These are phyloP conservation scores for Chenopodium album DNA, from an alignment of 148 eudicot genomes.

Conservation along the genomic window DNA sequence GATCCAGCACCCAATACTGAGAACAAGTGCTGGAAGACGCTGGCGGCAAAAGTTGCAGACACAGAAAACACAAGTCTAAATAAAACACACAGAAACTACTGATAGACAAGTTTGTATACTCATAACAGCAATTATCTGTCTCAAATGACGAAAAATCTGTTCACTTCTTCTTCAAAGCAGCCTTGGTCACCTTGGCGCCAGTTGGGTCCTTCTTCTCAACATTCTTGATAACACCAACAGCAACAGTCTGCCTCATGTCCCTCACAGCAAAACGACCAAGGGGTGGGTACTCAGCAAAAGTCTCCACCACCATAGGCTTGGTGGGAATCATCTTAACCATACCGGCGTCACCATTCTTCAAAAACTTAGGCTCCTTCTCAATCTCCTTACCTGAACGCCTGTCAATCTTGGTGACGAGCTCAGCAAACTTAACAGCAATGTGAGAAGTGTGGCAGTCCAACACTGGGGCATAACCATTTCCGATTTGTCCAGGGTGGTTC, in stretches of 20 bases:
- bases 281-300: constrained; percentile 36
- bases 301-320: constrained; percentile 45
- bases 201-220: constrained; percentile 41
- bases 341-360: constrained; percentile 42
- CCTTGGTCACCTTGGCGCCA: constrained; percentile 39
- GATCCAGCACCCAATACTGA: constrained; percentile 25
- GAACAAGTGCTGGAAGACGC: constrained; percentile 8
- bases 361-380: constrained; percentile 43
- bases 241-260: constrained; percentile 43
- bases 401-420: constrained; percentile 40
- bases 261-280: constrained; percentile 41
- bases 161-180: constrained; percentile 30
- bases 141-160: neutral
- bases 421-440: constrained; percentile 45
- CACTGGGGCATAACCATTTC: constrained; percentile 38
- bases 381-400: constrained; percentile 45
- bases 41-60: constrained; percentile 1
- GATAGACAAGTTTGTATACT: neutral
- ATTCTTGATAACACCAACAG: constrained; percentile 37
- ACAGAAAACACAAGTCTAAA: neutral
- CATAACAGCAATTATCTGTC: too few species aligned
- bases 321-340: constrained; percentile 39
- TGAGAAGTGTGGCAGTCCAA: constrained; percentile 43
- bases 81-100: neutral
- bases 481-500: constrained; percentile 44